phyloP scores from a whole-genome alignment of 208 protist species.

The Wallacemonas sp. region DNA sequence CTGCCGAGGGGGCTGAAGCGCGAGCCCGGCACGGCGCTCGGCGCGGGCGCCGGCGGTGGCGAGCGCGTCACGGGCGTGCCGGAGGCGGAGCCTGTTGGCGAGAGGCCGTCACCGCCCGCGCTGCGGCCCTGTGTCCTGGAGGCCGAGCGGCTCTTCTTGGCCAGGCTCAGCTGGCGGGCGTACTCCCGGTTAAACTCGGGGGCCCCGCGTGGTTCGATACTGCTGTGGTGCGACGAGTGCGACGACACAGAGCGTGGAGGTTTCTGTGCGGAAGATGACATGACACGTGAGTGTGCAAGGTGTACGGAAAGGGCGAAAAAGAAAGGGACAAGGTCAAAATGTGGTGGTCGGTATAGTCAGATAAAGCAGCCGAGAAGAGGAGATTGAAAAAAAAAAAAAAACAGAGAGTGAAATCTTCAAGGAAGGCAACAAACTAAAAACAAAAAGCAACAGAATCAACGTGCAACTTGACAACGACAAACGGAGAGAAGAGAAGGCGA shows the following conservation, averaged over 20 bases:
- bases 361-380: no score
- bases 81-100: neutral
- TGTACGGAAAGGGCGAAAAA: neutral
- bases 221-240: constrained; percentile 63
- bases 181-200: constrained; percentile 66
- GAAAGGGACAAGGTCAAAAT: constrained; percentile 4
- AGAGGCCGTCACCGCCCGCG: neutral
- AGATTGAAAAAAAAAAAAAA: constrained; percentile 20
- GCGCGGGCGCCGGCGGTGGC: neutral
- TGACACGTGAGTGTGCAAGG: no score
- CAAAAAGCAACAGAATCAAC: no score
- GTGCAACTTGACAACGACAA: no score
- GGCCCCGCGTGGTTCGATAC: constrained; percentile 53
- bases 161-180: constrained; percentile 45
- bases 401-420: no score
- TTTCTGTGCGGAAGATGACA: constrained; percentile 1
- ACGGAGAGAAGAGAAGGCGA: no score
- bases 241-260: constrained; percentile 17
- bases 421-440: no score
- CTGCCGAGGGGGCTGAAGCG: constrained; percentile 10
- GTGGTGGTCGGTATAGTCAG: no score
- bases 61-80: neutral
- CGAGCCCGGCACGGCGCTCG: neutral
- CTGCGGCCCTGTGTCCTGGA: constrained; percentile 18
- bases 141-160: constrained; percentile 37